Conservation (phyloP, 2,329 filamentous ascomycete species). For the Beauveria varroae region DNA sequence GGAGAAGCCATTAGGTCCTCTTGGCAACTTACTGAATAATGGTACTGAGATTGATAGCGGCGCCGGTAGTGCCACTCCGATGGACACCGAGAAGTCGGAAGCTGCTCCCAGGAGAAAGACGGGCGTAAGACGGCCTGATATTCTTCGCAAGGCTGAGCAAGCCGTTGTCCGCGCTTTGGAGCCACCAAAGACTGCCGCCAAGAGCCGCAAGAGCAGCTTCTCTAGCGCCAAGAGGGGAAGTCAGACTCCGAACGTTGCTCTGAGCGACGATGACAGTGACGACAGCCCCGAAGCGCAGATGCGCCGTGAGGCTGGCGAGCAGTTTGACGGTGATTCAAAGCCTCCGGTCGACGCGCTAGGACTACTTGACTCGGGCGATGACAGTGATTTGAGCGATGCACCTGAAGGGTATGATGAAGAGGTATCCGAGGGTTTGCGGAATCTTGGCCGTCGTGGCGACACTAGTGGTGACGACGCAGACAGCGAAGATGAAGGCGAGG, state of each 20-base stretch:
- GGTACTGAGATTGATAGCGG: conserved; percentile 31
- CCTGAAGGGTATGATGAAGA: conserved; percentile 52
- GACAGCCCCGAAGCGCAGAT: conserved; percentile 34
- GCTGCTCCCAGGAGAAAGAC: conserved; percentile 32
- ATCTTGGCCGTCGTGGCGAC: conserved; percentile 6
- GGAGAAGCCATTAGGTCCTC: conserved; percentile 6
- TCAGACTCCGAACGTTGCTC: conserved; percentile 28
- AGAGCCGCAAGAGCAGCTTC: conserved; percentile 43
- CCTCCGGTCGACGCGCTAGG: conserved; percentile 6
- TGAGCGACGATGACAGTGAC: conserved; percentile 31
- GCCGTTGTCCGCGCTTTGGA: conserved; percentile 45
- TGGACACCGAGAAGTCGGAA: conserved; percentile 34
- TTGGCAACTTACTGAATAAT: conserved; percentile 36
- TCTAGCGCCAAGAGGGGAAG: conserved; percentile 42
- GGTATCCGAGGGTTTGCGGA: conserved; percentile 37
- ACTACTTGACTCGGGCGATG: conserved; percentile 47
- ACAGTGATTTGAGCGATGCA: conserved; percentile 61
- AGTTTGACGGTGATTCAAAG: conserved; percentile 19
- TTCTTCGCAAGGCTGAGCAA: conserved; percentile 55
- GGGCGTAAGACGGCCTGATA: conserved; percentile 47
- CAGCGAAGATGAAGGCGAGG: conserved; percentile 28
- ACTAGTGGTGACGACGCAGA: conserved; percentile 28
- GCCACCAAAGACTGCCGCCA: conserved; percentile 35
- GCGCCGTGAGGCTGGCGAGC: conserved; percentile 26
- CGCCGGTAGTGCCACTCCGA: conserved; percentile 26